Base-by-base conservation (phyloP, 371 early-diverging fungal genomes). In the Lichtheimia corymbifera region DNA sequence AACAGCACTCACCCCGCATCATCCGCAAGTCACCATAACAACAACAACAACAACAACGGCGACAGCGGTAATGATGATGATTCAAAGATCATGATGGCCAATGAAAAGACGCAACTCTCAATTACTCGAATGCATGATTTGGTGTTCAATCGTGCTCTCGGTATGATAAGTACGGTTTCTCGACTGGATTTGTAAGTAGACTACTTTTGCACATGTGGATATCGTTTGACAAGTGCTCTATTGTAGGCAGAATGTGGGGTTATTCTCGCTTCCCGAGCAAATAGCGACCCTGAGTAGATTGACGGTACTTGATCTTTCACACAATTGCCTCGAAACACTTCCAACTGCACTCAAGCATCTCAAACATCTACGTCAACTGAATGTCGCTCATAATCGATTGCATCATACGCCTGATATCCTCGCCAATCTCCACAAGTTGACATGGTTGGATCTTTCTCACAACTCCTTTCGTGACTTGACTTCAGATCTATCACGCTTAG, bases 391-490 rank as follows among this genome's bases (percentile, higher is more conserved):
- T 44, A 77, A 80, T 35, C 57, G 52, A 30, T 41, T 54, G 3
- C 13, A 50, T 73, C 2, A 45, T 52, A 18, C 56, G 54, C 22
- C 40, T 72, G 12, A 75, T 73, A 2, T 9, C 50, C 4, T 57
- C 41, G 14, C 50, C 72, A 27, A 28, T 14, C 53, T 80, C 0
- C 56, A 52, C 9, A 67, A 68, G 17, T 61, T 80, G 15, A 66
- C 52, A 4, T 63, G 67, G 17, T 53, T 77, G 9, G 66, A 77
- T 35, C 20, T 90, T 11, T 74, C 78, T 13, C 74, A 83, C 57
- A 93, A 91, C 60, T 68, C 58, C 50, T 24, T 64, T 42, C 43
- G n/a, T 47, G 47, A 79, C 70, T 18, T 71, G 68, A 15, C 64
- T 88, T 2, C 63, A 66, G n/a, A 58, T 63, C 20, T 63, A 22